Evolutionary conservation across 2,329 filamentous ascomycete genomes (phyloP).

Genomic region (Aureobasidium sp.): DNA sequence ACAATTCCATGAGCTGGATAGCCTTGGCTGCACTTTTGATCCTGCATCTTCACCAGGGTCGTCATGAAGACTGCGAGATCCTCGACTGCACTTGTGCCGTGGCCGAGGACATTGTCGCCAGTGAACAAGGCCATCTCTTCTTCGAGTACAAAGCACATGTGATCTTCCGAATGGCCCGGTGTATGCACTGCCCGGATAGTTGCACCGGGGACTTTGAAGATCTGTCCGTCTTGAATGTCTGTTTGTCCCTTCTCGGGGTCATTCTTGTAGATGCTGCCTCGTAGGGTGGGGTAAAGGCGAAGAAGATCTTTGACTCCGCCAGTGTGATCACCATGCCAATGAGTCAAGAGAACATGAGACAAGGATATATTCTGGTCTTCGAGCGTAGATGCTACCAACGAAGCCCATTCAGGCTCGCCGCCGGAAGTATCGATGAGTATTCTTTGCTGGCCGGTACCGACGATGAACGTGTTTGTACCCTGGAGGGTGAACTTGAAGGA

Average conservation of each 20-base stretch:
- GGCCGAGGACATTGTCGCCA: not conserved
- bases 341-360: constrained; percentile 38
- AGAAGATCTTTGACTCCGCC: constrained; percentile 37
- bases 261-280: not conserved
- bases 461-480: constrained; percentile 37
- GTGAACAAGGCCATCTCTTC: not conserved
- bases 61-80: not conserved
- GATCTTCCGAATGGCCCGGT: not conserved
- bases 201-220: not conserved
- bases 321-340: constrained; percentile 41
- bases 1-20: not conserved
- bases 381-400: constrained; percentile 31
- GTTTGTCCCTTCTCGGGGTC: not conserved
- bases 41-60: not conserved
- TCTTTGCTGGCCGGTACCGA: constrained; percentile 31
- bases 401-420: constrained; percentile 29
- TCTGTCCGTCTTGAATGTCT: not conserved
- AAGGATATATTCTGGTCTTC: constrained; percentile 26
- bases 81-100: not conserved
- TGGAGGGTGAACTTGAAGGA: constrained; percentile 30
- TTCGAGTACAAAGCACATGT: not conserved
- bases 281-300: constrained; percentile 16
- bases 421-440: constrained; percentile 34
- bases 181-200: not conserved
- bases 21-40: not conserved